phyloP scores from a whole-genome alignment of 257 asterid genomes.

The Salvia hispanica region DNA sequence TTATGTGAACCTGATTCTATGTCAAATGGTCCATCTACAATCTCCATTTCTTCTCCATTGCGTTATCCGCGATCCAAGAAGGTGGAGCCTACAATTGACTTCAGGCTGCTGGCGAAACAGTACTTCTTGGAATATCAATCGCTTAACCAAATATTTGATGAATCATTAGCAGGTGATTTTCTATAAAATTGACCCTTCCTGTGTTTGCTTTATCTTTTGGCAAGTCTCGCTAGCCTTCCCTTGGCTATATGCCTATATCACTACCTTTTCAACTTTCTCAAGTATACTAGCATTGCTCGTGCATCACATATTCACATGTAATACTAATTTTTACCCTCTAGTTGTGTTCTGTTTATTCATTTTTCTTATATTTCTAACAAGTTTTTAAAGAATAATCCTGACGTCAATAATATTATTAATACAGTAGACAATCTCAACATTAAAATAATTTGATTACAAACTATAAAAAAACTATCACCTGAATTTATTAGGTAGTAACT shows the following conservation, averaged over 20 bases:
- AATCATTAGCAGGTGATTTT: constrained; percentile 66
- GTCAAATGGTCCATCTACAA: constrained; percentile 91
- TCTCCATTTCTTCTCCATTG: constrained; percentile 87
- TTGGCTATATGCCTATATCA: constrained; percentile 14
- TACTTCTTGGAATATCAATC: constrained; percentile 77
- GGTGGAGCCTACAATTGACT: constrained; percentile 72
- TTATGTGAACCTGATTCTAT: constrained; percentile 84
- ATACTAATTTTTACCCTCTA: constrained; percentile 18
- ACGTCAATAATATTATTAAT: neutral
- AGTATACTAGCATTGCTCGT: constrained; percentile 13
- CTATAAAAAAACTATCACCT: constrained; percentile 10
- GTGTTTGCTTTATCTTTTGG: constrained; percentile 20
- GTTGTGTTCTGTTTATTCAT: constrained; percentile 1
- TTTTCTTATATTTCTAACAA: neutral
- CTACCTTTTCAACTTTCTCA: constrained; percentile 19
- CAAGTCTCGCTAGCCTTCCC: constrained; percentile 24
- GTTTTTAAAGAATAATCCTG: neutral
- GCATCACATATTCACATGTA: constrained; percentile 14
- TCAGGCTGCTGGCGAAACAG: constrained; percentile 84
- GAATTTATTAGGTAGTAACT: constrained; percentile 12
- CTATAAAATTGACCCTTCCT: constrained; percentile 15
- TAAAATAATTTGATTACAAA: constrained; percentile 3
- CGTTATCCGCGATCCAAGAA: constrained; percentile 72
- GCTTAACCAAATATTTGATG: constrained; percentile 73
- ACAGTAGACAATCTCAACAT: constrained; percentile 6